Conservation (phyloP, 495 filamentous ascomycete species). For the Aspergillus saccharolyticus region DNA sequence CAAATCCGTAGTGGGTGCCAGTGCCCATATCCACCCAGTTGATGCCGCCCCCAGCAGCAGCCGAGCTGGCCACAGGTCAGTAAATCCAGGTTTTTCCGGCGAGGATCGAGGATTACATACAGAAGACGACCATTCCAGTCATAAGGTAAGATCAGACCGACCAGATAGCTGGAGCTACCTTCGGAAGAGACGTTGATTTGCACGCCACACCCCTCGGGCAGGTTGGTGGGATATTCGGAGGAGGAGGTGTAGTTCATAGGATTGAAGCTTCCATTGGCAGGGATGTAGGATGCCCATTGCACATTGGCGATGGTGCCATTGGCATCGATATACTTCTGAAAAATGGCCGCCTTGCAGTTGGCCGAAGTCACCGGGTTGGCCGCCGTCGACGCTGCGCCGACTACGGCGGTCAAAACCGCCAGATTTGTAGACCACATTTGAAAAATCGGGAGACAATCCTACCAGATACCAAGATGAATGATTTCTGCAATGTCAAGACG, state of each 20-base stretch:
- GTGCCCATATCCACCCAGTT: constrained; percentile 50
- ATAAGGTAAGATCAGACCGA: constrained; percentile 48
- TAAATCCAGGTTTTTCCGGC: background rate
- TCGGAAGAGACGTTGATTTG: constrained; percentile 43
- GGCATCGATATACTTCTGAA: constrained; percentile 1
- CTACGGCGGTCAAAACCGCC: background rate
- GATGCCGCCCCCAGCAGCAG: constrained; percentile 49
- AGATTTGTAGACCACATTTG: background rate
- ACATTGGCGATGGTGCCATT: background rate
- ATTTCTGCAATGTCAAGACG: background rate
- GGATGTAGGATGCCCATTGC: constrained; percentile 1
- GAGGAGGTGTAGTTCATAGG: constrained; percentile 30
- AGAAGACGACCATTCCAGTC: constrained; percentile 46
- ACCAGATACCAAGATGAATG: background rate
- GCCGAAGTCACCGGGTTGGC: background rate
- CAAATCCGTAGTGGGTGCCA: constrained; percentile 42
- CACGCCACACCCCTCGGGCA: constrained; percentile 47
- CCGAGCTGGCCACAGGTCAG: constrained; percentile 32
- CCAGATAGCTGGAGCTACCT: constrained; percentile 35
- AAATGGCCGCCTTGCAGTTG: background rate
- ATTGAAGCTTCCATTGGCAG: background rate
- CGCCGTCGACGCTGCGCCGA: background rate
- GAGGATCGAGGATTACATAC: constrained; percentile 24
- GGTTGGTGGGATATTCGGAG: constrained; percentile 37
- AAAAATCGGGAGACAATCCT: too few relatives aligned